These are phyloP conservation scores for Candida pseudofarinosa DNA, from an alignment of 805 yeast species.

Conservation along the genomic window DNA sequence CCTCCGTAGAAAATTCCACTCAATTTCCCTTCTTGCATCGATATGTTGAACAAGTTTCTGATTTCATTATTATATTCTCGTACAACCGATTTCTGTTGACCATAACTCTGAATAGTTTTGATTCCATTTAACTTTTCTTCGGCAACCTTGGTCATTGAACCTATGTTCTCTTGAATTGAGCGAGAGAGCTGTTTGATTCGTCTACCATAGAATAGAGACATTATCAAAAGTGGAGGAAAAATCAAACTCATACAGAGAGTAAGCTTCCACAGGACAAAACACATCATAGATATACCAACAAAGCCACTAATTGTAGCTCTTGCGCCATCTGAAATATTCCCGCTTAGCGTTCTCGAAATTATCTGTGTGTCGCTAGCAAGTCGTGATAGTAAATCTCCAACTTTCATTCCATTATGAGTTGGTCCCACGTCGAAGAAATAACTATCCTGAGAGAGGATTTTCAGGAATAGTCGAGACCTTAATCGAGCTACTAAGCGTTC, in stretches of 20 bases:
- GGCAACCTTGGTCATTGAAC: constrained; percentile 80
- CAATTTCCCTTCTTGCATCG: constrained; percentile 74
- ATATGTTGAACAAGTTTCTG: constrained; percentile 57
- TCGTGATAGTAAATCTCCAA: constrained; percentile 89
- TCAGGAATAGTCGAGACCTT: constrained; percentile 71
- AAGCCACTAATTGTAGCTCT: constrained; percentile 76
- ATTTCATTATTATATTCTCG: constrained; percentile 71
- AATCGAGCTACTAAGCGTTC: constrained; percentile 83
- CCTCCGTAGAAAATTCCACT: constrained; percentile 74
- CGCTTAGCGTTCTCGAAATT: constrained; percentile 81
- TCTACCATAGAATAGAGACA: constrained; percentile 80
- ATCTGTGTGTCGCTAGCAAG: constrained; percentile 85
- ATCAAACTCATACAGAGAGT: constrained; percentile 77
- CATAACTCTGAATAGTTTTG: constrained; percentile 85
- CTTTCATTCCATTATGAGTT: constrained; percentile 47
- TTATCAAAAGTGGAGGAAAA: constrained; percentile 77
- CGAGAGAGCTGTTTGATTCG: constrained; percentile 70
- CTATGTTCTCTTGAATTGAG: constrained; percentile 77
- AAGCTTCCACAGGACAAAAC: constrained; percentile 75
- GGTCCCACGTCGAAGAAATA: constrained; percentile 82
- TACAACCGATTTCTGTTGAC: constrained; percentile 77
- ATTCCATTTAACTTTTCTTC: constrained; percentile 88
- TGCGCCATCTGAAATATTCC: constrained; percentile 88
- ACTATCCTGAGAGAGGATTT: constrained; percentile 79
- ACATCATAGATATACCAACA: constrained; percentile 91